Conservation (phyloP, 1,284 basidiomycete species). For the Golubevia pallescens region DNA sequence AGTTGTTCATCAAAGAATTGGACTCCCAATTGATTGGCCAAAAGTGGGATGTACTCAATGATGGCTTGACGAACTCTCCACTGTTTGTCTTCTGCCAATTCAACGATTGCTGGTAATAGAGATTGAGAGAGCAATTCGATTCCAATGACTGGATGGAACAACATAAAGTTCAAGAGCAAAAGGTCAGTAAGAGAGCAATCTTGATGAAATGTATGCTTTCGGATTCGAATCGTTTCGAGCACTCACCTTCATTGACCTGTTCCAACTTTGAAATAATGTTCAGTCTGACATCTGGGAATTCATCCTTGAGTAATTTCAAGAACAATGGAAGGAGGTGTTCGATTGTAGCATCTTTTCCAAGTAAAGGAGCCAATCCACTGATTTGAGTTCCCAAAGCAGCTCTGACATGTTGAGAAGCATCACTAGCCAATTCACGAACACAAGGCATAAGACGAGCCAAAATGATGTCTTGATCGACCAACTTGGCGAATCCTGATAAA, state of each 20-base stretch:
- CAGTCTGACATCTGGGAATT: constrained; percentile 95
- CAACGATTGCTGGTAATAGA: constrained; percentile 94
- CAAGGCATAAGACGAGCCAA: constrained; percentile 93
- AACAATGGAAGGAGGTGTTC: constrained; percentile 97
- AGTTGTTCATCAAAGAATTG: constrained; percentile 98
- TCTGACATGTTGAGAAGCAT: constrained; percentile 94
- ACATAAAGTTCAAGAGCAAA: constrained; percentile 8
- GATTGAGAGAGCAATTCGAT: constrained; percentile 95
- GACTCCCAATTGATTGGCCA: constrained; percentile 95
- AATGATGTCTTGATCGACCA: constrained; percentile 92
- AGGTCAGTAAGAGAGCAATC: background rate
- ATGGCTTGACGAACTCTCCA: constrained; percentile 99
- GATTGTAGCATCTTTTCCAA: constrained; percentile 92
- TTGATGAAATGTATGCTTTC: too few species aligned
- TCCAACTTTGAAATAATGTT: constrained; percentile 99
- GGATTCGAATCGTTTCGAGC: background rate
- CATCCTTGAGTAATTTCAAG: constrained; percentile 94
- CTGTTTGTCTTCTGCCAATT: constrained; percentile 98
- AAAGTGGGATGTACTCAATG: constrained; percentile 96
- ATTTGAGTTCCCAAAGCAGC: constrained; percentile 96
- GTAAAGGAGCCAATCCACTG: constrained; percentile 91
- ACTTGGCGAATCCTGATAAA: constrained; percentile 83
- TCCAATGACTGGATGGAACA: constrained; percentile 85
- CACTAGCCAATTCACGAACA: constrained; percentile 90
- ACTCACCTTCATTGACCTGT: constrained; percentile 92